Conservation (phyloP, 768 basidiomycete genomes). For the Hygrophoropsis aurantiaca region DNA sequence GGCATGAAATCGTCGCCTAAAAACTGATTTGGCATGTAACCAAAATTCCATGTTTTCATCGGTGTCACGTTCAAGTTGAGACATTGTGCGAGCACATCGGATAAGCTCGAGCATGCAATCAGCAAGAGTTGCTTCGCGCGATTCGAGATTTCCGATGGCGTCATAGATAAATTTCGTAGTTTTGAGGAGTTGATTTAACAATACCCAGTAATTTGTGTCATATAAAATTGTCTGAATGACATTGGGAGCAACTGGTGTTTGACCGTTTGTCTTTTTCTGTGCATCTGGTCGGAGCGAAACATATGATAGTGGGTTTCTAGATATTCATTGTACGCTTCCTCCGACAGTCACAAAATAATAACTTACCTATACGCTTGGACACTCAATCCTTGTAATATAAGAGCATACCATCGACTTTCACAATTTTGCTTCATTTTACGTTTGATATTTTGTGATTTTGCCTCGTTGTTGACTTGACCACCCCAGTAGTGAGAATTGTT, state of each 20-base stretch:
- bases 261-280: constrained; percentile 9
- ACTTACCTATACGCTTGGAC: constrained; percentile 11
- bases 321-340: too few species aligned
- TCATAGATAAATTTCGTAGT: constrained; percentile 26
- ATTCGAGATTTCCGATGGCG: constrained; percentile 28
- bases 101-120: constrained; percentile 31
- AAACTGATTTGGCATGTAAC: constrained; percentile 9
- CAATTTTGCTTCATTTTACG: constrained; percentile 20
- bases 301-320: neutral
- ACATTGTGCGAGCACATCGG: constrained; percentile 11
- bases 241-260: constrained; percentile 16
- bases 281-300: constrained; percentile 9
- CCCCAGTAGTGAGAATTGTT: constrained; percentile 31
- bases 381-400: constrained; percentile 21
- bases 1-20: constrained; percentile 16
- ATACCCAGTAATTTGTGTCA: constrained; percentile 9
- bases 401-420: constrained; percentile 23
- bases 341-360: too few species aligned
- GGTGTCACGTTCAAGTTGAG: neutral
- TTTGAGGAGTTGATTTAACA: constrained; percentile 16
- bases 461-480: constrained; percentile 22
- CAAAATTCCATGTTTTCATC: constrained; percentile 11
- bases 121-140: constrained; percentile 18
- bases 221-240: constrained; percentile 5
- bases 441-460: constrained; percentile 10